Evolutionary conservation across 164 flowering plant genomes (phyloP).

Genomic region (Cinnamomum micranthum): DNA sequence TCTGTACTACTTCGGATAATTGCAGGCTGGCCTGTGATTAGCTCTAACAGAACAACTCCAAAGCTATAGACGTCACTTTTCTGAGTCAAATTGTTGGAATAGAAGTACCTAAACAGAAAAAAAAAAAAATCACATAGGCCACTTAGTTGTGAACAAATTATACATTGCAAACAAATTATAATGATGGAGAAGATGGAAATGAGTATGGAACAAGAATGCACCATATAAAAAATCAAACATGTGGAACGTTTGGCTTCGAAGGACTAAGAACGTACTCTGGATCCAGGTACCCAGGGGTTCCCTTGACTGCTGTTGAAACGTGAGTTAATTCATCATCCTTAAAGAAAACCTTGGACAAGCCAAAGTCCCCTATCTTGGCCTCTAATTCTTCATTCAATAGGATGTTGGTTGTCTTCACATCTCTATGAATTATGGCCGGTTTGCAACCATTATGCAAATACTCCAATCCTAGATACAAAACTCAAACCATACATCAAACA

Average conservation of each 20-base stretch:
- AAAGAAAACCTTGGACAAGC: slow-evolving; percentile 37
- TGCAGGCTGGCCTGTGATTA: slow-evolving; percentile 37
- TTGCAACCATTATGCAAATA: slow-evolving; percentile 47
- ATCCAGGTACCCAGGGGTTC: slow-evolving; percentile 57
- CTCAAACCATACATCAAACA: neutral
- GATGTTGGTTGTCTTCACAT: slow-evolving; percentile 47
- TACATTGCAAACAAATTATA: too few relatives aligned
- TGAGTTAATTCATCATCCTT: slow-evolving; percentile 23
- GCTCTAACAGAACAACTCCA: slow-evolving; percentile 47
- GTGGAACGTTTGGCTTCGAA: too few relatives aligned
- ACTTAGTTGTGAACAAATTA: too few relatives aligned
- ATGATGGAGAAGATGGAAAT: too few relatives aligned
- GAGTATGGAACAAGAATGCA: too few relatives aligned
- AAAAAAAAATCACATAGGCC: neutral
- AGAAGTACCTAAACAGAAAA: slow-evolving; percentile 21
- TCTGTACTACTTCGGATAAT: slow-evolving; percentile 1
- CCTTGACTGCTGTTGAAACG: slow-evolving; percentile 29
- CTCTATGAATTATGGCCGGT: slow-evolving; percentile 54
- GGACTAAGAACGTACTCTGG: slow-evolving; percentile 44
- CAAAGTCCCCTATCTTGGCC: slow-evolving; percentile 55
- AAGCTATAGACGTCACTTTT: slow-evolving; percentile 57
- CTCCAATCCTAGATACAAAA: slow-evolving; percentile 40
- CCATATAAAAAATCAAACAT: too few relatives aligned
- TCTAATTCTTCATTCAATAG: slow-evolving; percentile 33
- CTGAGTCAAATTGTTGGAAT: slow-evolving; percentile 28